These are phyloP conservation scores for Grosmannia clavigera DNA, from an alignment of 2,329 filamentous ascomycete genomes.

Conservation along the genomic window DNA sequence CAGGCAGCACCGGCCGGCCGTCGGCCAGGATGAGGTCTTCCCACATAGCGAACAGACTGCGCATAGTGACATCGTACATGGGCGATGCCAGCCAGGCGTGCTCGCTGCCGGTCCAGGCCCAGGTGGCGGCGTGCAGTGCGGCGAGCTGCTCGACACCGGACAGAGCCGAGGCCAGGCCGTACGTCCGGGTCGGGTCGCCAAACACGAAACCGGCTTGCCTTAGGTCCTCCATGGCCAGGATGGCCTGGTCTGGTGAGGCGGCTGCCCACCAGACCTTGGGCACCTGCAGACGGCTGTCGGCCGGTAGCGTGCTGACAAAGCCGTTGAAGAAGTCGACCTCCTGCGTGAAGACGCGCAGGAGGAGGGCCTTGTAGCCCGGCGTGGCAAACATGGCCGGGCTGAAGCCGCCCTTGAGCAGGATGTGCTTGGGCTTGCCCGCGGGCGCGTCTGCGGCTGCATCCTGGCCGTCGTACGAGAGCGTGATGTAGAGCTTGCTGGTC, in stretches of 20 bases:
- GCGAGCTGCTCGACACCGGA: conserved; percentile 22
- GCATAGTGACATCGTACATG: conserved; percentile 5
- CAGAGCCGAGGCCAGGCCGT: conserved; percentile 8
- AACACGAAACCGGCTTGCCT: conserved; percentile 35
- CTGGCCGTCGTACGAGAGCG: conserved; percentile 10
- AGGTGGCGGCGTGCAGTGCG: conserved; percentile 20
- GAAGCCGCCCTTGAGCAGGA: conserved; percentile 43
- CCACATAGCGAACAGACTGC: conserved; percentile 6
- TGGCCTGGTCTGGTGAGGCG: conserved; percentile 35
- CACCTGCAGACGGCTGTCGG: conserved; percentile 14
- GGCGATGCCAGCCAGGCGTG: conserved; percentile 19
- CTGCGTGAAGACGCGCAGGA: conserved; percentile 17
- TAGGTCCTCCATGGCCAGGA: conserved; percentile 60
- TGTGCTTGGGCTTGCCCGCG: conserved; percentile 2
- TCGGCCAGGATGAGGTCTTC: conserved; percentile 17
- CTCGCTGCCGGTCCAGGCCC: conserved; percentile 11
- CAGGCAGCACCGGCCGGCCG: conserved; percentile 14
- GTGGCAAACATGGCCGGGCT: conserved; percentile 33
- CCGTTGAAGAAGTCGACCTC: conserved; percentile 14
- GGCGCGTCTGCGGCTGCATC: conserved; percentile 12
- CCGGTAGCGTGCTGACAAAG: conserved; percentile 7
- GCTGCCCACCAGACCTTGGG: conserved; percentile 11
- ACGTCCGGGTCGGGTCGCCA: conserved; percentile 26
- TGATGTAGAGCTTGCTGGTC: conserved; percentile 6
- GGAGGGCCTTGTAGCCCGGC: conserved; percentile 8